phyloP scores from a whole-genome alignment of 345 rosid species.

The Capsella bursapastoris region DNA sequence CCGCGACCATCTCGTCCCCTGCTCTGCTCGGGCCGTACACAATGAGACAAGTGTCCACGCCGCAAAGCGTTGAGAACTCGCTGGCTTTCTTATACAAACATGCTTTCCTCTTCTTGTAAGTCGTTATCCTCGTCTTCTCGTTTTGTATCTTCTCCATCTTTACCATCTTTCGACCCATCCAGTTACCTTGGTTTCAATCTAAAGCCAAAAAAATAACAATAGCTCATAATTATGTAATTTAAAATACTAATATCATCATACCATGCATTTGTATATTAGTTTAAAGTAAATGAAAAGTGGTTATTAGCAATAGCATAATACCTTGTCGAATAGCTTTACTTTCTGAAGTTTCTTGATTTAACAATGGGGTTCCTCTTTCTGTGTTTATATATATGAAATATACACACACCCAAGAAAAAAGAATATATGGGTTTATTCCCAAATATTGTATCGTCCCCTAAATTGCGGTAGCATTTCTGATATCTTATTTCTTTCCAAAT shows the following conservation, averaged over 20 bases:
- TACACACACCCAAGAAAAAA: constrained; percentile 8
- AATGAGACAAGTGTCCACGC: constrained; percentile 48
- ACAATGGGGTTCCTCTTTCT: constrained; percentile 37
- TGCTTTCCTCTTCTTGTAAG: constrained; percentile 48
- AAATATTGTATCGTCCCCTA: constrained; percentile 27
- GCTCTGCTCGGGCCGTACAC: constrained; percentile 44
- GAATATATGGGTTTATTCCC: constrained; percentile 20
- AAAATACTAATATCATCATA: neutral
- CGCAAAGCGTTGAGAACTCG: constrained; percentile 50
- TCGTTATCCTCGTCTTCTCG: constrained; percentile 47
- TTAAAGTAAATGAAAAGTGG: neutral
- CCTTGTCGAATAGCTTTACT: constrained; percentile 35
- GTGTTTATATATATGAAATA: constrained; percentile 31
- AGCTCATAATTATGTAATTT: neutral
- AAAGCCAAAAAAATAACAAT: neutral
- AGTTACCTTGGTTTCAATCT: constrained; percentile 1
- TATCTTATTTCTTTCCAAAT: constrained; percentile 21
- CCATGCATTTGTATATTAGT: neutral
- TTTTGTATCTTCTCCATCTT: constrained; percentile 43
- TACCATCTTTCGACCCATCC: constrained; percentile 48
- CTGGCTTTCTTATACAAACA: constrained; percentile 47
- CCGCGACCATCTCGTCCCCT: constrained; percentile 33
- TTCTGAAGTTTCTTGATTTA: constrained; percentile 44
- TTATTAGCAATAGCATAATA: constrained; percentile 15
- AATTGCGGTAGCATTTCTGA: constrained; percentile 20